Evolutionary conservation across 345 rosid genomes (phyloP), one percentile per base, ranked within the genome.

Genomic region (Eutrema japonicum): DNA sequence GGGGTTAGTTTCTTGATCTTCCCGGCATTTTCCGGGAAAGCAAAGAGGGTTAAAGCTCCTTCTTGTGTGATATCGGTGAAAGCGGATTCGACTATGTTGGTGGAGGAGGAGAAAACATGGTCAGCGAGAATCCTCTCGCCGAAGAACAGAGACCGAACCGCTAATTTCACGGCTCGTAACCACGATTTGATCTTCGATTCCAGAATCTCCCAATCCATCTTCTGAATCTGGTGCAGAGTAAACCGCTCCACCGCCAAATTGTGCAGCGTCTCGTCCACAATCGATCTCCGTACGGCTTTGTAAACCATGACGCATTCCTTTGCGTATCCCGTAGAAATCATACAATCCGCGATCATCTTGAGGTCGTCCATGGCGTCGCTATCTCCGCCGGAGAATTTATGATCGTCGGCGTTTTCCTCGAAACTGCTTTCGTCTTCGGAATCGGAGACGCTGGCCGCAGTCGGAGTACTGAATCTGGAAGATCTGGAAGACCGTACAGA

Each of bases 71-170:
- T 88, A 16, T 92, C 92, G 2, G 82, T 36, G 78, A 91, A 92
- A 56, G 85, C 78, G 0, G 96, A 85, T 35, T 87, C 96, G 60
- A 71, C 84, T 12, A 86, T 78, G 8, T 83, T 52, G 22, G 58
- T 77, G 6, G 86, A 87, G 14, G 89, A 65, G 9, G 87, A 82
- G 70, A 92, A 92, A 53, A 95, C 92, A 62, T 86, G 82, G 57
- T 92, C 92, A 51, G 92, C 88, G 57, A 95, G 88, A 49, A 81
- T 63, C 70, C 90, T 86, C 78, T 94, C 98, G 27, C 90, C 93
- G 53, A 7, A 64, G 64, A 89, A 89, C 4, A 94, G 83, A 27
- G 81, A 84, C 41, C 70, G 63, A 46, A 84, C 81, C 0, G 91
- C 82, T 27, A 87, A 41, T 56, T 87, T 88, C 45, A 82, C 80